These are phyloP conservation scores for Polychytrium aggregatum DNA, from an alignment of 192 early-diverging fungal species.

Conservation along the genomic window DNA sequence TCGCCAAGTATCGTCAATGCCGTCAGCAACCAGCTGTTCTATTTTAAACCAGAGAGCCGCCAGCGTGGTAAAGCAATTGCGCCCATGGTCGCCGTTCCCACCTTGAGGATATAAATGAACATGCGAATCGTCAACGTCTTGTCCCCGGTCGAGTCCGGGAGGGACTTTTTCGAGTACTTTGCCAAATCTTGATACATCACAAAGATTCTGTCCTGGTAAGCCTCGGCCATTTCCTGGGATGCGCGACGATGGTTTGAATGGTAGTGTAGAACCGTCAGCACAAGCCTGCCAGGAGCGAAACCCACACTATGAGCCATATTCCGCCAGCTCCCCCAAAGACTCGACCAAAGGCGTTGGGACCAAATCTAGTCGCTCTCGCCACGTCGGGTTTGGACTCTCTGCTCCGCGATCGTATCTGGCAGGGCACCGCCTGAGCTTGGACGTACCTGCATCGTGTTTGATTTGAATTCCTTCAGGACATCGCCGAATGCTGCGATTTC, in stretches of 20 bases:
- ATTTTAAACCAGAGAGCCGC: no score
- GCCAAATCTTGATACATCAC: constrained; percentile 14
- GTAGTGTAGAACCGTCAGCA: no score
- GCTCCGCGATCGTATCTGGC: no score
- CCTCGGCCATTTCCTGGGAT: constrained; percentile 12
- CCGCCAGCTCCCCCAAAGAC: no score
- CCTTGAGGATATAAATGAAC: constrained; percentile 22
- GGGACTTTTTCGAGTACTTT: constrained; percentile 3
- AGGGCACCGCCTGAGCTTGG: no score
- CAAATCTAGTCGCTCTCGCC: no score
- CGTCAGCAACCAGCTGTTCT: neutral
- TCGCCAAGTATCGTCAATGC: neutral
- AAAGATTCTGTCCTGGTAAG: constrained; percentile 13
- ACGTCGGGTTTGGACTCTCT: no score
- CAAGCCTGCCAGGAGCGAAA: no score
- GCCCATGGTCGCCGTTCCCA: no score
- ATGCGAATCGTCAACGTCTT: constrained; percentile 29
- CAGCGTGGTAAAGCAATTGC: no score
- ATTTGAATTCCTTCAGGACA: neutral
- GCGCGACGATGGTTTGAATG: neutral
- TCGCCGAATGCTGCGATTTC: neutral
- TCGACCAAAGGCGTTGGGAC: no score
- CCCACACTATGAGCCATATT: constrained; percentile 1
- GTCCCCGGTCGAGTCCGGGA: constrained; percentile 10
- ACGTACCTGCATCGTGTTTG: no score